These are phyloP conservation scores for Mycena rebaudengoi DNA, from an alignment of 768 basidiomycete species.

Conservation along the genomic window DNA sequence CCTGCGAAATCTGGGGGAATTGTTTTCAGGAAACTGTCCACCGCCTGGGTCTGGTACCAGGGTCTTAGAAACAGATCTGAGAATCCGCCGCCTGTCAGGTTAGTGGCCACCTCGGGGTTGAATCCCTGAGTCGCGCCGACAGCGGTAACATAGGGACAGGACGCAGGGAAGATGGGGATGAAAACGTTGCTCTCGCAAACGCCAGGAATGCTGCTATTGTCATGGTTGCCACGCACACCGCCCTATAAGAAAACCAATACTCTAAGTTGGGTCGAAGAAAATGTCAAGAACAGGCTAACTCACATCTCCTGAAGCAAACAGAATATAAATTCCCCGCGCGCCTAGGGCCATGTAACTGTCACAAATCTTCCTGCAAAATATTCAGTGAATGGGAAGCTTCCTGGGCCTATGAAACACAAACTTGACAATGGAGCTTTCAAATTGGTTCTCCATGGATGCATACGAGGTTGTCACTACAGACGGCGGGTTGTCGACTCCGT, in stretches of 20 bases:
- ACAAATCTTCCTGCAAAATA: no score
- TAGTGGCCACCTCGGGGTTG: background rate
- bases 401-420: no score
- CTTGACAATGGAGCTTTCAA: no score
- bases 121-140: slow-evolving; percentile 3
- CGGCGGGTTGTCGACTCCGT: no score
- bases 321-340: no score
- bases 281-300: background rate
- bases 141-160: slow-evolving; percentile 39
- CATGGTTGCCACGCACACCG: slow-evolving; percentile 3
- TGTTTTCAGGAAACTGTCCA: slow-evolving; percentile 33
- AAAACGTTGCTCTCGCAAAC: slow-evolving; percentile 34
- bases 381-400: no score
- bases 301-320: no score
- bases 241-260: background rate
- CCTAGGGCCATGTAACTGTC: no score
- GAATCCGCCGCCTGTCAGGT: slow-evolving; percentile 7
- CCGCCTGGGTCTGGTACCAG: slow-evolving; percentile 39
- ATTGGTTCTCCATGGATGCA: no score
- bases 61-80: slow-evolving; percentile 27
- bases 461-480: no score
- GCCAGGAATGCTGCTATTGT: background rate
- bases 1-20: slow-evolving; percentile 17
- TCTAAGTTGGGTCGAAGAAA: background rate
- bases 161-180: slow-evolving; percentile 50